A percentile compares a stretch with the other conserved stretches of the same genome.
Evolutionary conservation across 2,329 filamentous ascomycete genomes (phyloP).

Genomic region (Epichloe hybrida): DNA sequence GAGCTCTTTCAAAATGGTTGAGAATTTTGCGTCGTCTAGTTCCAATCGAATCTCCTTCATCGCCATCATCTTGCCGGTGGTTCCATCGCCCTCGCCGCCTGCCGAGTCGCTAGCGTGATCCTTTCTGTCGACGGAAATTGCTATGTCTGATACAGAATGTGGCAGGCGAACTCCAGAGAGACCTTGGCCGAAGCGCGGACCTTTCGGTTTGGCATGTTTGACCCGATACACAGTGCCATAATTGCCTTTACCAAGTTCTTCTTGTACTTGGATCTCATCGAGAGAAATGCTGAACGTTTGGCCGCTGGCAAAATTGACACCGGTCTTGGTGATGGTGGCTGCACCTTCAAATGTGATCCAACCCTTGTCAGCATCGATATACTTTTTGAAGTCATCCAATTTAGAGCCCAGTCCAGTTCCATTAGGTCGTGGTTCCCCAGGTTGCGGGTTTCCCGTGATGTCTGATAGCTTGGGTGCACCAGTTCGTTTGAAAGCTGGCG

Average conservation of each 20-base stretch:
- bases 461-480: constrained; percentile 32
- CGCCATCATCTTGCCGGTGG: constrained; percentile 77
- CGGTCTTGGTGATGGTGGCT: constrained; percentile 74
- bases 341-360: constrained; percentile 89
- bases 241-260: constrained; percentile 93
- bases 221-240: constrained; percentile 98
- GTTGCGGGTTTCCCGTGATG: constrained; percentile 16
- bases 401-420: constrained; percentile 30
- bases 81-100: constrained; percentile 25
- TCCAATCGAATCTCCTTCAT: constrained; percentile 98
- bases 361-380: constrained; percentile 82
- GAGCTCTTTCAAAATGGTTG: constrained; percentile 93
- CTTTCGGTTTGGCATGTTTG: constrained; percentile 57
- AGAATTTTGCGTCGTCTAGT: constrained; percentile 91
- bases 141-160: constrained; percentile 23
- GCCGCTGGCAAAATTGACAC: constrained; percentile 85
- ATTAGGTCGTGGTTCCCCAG: constrained; percentile 17
- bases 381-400: constrained; percentile 54
- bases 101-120: constrained; percentile 16
- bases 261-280: constrained; percentile 85
- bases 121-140: constrained; percentile 15
- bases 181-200: constrained; percentile 45
- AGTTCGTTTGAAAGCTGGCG: constrained; percentile 14
- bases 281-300: constrained; percentile 86
- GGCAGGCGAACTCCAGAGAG: constrained; percentile 33